These are phyloP conservation scores for Aaosphaeria arxii DNA, from an alignment of 2,329 filamentous ascomycete species.

Conservation along the genomic window DNA sequence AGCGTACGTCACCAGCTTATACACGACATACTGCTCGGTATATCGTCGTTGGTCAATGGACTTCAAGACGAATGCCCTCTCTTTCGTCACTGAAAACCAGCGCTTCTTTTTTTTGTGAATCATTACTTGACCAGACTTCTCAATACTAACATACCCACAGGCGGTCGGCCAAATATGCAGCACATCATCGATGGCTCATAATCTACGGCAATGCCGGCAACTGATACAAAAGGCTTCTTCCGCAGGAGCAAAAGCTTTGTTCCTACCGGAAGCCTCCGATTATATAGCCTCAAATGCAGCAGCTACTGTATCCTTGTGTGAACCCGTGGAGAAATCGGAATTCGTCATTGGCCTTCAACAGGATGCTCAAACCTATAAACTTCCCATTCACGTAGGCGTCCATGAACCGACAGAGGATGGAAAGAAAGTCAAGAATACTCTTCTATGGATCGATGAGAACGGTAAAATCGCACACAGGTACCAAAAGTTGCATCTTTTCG, in stretches of 20 bases:
- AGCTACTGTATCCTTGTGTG: conserved; percentile 69
- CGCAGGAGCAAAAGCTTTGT: conserved; percentile 79
- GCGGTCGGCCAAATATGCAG: conserved; percentile 89
- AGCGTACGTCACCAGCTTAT: no score
- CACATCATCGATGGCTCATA: conserved; percentile 72
- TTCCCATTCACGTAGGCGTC: conserved; percentile 83
- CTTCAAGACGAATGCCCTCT: no score
- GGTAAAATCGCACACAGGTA: conserved; percentile 65
- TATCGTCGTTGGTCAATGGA: no score
- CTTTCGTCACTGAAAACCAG: no score
- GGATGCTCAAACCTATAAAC: conserved; percentile 59
- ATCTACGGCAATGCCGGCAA: conserved; percentile 72
- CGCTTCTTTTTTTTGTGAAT: no score
- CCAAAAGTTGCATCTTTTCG: conserved; percentile 90
- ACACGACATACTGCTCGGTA: no score
- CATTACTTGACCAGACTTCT: no score
- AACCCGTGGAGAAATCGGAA: conserved; percentile 60
- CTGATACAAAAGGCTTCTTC: conserved; percentile 70
- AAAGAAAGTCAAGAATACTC: conserved; percentile 59
- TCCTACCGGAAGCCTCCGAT: conserved; percentile 88
- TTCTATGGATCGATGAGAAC: conserved; percentile 63
- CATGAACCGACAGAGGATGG: conserved; percentile 53
- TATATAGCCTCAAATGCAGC: conserved; percentile 71
- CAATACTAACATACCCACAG: conserved; percentile 42
- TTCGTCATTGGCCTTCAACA: conserved; percentile 75